Evolutionary conservation across 2,329 filamentous ascomycete genomes (phyloP).

Genomic region (Diaporthe citri): DNA sequence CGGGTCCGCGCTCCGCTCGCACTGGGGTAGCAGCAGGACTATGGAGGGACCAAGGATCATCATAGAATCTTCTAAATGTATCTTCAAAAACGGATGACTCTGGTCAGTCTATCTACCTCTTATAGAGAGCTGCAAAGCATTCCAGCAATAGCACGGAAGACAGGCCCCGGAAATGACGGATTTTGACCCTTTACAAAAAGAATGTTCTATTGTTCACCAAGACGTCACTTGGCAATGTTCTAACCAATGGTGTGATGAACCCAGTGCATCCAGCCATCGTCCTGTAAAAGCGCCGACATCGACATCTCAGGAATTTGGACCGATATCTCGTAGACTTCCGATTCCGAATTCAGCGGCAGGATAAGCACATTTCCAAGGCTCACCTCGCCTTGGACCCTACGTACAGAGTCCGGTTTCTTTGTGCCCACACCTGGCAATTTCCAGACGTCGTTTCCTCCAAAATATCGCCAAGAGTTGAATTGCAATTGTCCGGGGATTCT

Average conservation of each 20-base stretch:
- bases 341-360: not conserved
- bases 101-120: too few relatives aligned
- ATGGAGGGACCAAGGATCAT: not conserved
- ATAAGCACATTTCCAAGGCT: constrained; percentile 1
- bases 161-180: too few relatives aligned
- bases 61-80: not conserved
- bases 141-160: too few relatives aligned
- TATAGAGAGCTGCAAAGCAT: too few relatives aligned
- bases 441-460: not conserved
- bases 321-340: not conserved
- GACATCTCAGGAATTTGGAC: not conserved
- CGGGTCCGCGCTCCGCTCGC: not conserved
- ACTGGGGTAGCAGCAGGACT: not conserved
- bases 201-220: too few relatives aligned
- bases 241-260: not conserved
- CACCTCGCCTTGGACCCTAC: not conserved
- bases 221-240: too few relatives aligned
- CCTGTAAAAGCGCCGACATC: not conserved
- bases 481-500: not conserved
- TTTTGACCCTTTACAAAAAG: too few relatives aligned
- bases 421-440: not conserved
- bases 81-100: not conserved
- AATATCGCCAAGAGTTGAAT: not conserved
- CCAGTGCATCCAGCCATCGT: not conserved
- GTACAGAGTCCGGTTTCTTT: not conserved